Conservation (phyloP, 805 yeast genomes). For the Debaryomyces tyrocola region DNA sequence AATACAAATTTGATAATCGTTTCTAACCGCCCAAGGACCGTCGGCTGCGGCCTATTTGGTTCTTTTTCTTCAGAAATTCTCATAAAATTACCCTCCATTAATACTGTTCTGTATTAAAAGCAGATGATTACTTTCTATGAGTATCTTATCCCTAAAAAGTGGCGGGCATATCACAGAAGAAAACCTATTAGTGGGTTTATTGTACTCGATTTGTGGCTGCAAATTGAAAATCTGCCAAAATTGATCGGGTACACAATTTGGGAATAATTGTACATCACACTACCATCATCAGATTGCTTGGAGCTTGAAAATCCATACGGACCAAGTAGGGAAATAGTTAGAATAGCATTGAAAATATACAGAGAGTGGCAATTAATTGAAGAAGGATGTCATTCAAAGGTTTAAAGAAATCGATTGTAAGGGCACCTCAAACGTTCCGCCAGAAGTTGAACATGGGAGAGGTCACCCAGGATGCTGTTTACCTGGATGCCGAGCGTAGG, state of each 20-base stretch:
- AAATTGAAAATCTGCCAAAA: background rate
- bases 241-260: background rate
- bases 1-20: background rate
- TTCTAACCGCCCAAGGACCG: background rate
- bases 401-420: constrained; percentile 69
- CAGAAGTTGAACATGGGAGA: constrained; percentile 87
- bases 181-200: no score
- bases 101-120: no score
- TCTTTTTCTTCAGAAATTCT: no score
- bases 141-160: no score
- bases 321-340: background rate
- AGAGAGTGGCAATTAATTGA: background rate
- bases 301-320: background rate
- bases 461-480: constrained; percentile 71
- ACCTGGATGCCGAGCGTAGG: constrained; percentile 93
- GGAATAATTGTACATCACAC: background rate
- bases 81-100: no score
- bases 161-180: no score
- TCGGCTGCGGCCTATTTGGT: no score
- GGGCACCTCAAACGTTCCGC: constrained; percentile 91
- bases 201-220: background rate
- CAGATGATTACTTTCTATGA: no score
- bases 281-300: background rate
- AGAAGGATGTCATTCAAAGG: constrained; percentile 82
- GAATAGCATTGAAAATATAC: no score